phyloP scores from a whole-genome alignment of 495 filamentous ascomycete species.

The Delitschia confertaspora region DNA sequence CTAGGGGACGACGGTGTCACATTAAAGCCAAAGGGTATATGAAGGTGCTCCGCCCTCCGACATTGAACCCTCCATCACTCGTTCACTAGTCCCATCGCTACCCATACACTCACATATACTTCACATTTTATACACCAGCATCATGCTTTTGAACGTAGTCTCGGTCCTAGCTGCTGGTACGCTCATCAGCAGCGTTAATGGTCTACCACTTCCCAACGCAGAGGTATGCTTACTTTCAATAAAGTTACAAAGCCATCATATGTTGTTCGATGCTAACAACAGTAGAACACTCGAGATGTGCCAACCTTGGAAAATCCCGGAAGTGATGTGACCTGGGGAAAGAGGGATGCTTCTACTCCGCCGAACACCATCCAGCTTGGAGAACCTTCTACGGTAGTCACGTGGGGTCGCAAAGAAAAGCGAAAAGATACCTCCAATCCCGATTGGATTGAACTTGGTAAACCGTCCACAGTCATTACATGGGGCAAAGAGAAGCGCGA shows the following conservation, averaged over 20 bases:
- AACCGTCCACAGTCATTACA: not conserved
- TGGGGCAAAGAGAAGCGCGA: not conserved
- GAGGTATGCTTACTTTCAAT: slow-evolving; percentile 11
- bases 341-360: too few species aligned
- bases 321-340: not conserved
- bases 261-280: too few species aligned
- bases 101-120: not conserved
- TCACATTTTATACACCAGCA: not conserved
- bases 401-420: too few species aligned
- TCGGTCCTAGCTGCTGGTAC: slow-evolving; percentile 16
- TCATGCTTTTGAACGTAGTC: slow-evolving; percentile 18
- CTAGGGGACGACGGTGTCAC: slow-evolving; percentile 15
- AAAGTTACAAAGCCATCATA: too few species aligned
- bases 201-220: slow-evolving; percentile 12
- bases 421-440: too few species aligned
- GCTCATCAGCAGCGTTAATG: slow-evolving; percentile 14
- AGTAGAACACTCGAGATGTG: too few species aligned
- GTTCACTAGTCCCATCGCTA: not conserved
- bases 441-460: not conserved
- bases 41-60: slow-evolving; percentile 4
- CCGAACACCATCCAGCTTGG: slow-evolving; percentile 9
- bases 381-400: slow-evolving; percentile 1
- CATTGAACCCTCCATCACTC: slow-evolving; percentile 1
- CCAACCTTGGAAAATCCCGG: not conserved
- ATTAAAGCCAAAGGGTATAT: slow-evolving; percentile 20